phyloP scores from a whole-genome alignment of 192 early-diverging fungal genomes.

The Linnemannia elongata region DNA sequence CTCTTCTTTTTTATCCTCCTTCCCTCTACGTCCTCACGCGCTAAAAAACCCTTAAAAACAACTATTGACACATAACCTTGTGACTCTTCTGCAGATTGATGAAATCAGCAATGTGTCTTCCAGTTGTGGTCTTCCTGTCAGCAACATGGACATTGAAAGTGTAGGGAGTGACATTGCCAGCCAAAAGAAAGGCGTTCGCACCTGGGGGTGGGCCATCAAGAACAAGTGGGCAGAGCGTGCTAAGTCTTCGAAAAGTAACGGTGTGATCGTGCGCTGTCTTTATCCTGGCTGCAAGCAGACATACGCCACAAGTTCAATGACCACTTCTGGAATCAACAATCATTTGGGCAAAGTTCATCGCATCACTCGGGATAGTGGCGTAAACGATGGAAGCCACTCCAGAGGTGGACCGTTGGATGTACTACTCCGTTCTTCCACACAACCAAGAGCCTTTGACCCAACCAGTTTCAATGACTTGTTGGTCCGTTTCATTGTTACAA shows the following conservation, averaged over 20 bases:
- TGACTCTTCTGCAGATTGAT: background rate
- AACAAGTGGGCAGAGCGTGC: slow-evolving; percentile 15
- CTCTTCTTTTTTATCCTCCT: slow-evolving; percentile 3
- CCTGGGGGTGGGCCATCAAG: slow-evolving; percentile 25
- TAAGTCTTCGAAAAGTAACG: background rate
- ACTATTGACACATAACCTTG: too few relatives aligned
- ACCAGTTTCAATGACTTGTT: slow-evolving; percentile 21
- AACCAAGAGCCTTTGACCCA: slow-evolving; percentile 14
- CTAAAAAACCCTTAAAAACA: too few relatives aligned
- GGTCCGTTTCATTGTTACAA: slow-evolving; percentile 22
- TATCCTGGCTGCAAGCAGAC: slow-evolving; percentile 13
- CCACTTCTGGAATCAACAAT: slow-evolving; percentile 15
- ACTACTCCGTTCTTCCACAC: background rate
- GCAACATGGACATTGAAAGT: slow-evolving; percentile 8
- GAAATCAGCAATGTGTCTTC: background rate
- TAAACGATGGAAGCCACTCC: slow-evolving; percentile 31
- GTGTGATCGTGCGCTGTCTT: background rate
- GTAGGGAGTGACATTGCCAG: background rate
- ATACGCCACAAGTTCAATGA: slow-evolving; percentile 13
- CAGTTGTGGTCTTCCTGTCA: background rate
- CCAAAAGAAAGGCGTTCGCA: background rate
- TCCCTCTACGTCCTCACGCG: background rate
- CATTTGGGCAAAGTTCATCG: slow-evolving; percentile 5
- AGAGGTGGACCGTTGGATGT: slow-evolving; percentile 15
- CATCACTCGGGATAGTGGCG: slow-evolving; percentile 5